Base-by-base conservation (phyloP, 352 stramenopile species). In the Globisporangium camurandrum region DNA sequence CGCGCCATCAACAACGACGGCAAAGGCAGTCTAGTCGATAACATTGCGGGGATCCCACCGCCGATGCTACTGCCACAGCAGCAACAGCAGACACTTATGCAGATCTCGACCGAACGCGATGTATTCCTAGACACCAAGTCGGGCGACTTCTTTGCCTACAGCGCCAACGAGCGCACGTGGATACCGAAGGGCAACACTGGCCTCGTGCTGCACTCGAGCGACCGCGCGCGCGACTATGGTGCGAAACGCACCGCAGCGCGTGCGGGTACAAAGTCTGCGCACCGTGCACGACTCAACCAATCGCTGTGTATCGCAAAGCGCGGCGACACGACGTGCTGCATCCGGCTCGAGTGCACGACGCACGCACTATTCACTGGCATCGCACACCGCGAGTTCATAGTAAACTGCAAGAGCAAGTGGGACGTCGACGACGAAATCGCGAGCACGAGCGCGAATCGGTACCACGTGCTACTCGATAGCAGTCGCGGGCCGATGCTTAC, bases 391-490 rank as follows among this genome's bases (percentile, higher is more conserved):
- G 78, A 90, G 53, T 62, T 90, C 19, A 48, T 93, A 7, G 56
- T 80, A 19, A 86, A 78, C 36, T 93, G 77, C 56, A 75, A 75
- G 37, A 89, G 82, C 58, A 67, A 75, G 31, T 93, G 75, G 77
- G 77, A 91, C 46, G 54, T 93, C 16, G 82, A 93, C 50, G 79
- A 93, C 40, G 57, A 58, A 26, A 91, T 93, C 47, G 75, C 66
- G 41, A 75, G 67, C 51, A 93, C 82, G 8, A 63, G 81, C 17
- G 65, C 57, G 27, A 93, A 93, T 59, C 73, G 71, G 49, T 90
- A 88, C 53, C 61, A 58, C n/a, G 79, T 93, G n/a, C 64, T 91
- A 9, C 56, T 88, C 17, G 82, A 93, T 56, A 91, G 77, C 45
- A 72, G 46, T 51, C 72, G 79, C 0, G 82, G 82, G 0, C 82